phyloP scores from a whole-genome alignment of 164 flowering plant species.

The Aristolochia fimbriata region DNA sequence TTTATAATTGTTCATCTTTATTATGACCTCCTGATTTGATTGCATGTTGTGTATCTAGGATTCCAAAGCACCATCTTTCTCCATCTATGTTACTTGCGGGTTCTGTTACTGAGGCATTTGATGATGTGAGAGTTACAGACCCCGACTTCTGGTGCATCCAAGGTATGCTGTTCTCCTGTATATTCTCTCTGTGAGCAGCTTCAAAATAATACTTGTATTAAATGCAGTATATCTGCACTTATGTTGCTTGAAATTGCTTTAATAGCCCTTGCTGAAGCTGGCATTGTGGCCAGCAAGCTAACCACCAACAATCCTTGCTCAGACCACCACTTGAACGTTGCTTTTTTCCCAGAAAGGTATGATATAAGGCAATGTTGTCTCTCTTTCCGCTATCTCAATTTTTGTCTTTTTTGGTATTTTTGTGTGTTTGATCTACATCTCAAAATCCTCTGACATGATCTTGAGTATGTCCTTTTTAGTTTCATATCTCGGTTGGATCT shows the following conservation, averaged over 20 bases:
- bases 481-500: constrained; percentile 64
- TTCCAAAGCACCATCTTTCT: constrained; percentile 37
- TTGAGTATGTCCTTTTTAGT: constrained; percentile 23
- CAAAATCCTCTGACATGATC: too few species aligned
- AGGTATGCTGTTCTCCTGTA: constrained; percentile 23
- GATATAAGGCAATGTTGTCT: background rate
- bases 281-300: constrained; percentile 64
- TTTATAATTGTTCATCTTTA: constrained; percentile 2
- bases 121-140: constrained; percentile 53
- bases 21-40: background rate
- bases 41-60: constrained; percentile 30
- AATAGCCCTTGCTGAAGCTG: constrained; percentile 86
- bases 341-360: constrained; percentile 76
- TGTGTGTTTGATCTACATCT: background rate
- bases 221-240: background rate
- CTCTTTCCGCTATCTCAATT: background rate
- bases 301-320: constrained; percentile 21
- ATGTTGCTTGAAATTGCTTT: constrained; percentile 4
- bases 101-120: constrained; percentile 45
- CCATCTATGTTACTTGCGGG: constrained; percentile 45
- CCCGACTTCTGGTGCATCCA: constrained; percentile 69
- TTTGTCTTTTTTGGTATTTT: background rate
- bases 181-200: background rate
- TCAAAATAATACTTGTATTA: background rate
- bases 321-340: constrained; percentile 12